Evolutionary conservation across 2,329 filamentous ascomycete genomes (phyloP).

Genomic region (Leptosphaerulina australis): DNA sequence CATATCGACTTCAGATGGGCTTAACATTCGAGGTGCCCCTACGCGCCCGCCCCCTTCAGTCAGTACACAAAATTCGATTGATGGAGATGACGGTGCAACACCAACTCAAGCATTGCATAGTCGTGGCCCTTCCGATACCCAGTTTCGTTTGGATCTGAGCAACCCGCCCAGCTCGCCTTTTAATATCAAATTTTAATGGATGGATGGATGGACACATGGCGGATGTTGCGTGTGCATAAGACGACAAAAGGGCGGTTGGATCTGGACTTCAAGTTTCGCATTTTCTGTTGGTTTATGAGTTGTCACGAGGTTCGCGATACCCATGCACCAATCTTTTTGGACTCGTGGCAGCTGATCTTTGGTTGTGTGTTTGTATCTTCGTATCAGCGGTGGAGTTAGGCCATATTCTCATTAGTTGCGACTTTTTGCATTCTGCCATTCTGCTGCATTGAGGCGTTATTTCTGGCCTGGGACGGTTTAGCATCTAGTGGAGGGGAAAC

Average conservation of each 20-base stretch:
- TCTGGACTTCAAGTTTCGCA: conserved; percentile 33
- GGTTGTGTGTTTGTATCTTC: conserved; percentile 27
- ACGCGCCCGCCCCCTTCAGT: conserved; percentile 35
- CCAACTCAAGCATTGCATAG: conserved; percentile 45
- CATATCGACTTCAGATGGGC: conserved; percentile 38
- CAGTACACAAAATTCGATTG: conserved; percentile 30
- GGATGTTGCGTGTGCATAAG: conserved; percentile 26
- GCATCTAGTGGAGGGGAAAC: conserved; percentile 28
- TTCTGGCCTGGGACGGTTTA: conserved; percentile 17
- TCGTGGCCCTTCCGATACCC: conserved; percentile 39
- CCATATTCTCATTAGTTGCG: conserved; percentile 31
- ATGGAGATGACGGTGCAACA: conserved; percentile 42
- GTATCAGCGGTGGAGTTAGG: conserved; percentile 46
- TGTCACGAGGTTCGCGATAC: conserved; percentile 46
- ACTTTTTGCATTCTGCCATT: conserved; percentile 32
- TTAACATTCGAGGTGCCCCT: conserved; percentile 27
- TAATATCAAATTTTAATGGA: conserved; percentile 46
- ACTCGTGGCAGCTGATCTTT: conserved; percentile 39
- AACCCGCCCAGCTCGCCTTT: conserved; percentile 48
- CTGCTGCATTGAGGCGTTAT: conserved; percentile 21
- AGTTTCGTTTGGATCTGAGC: conserved; percentile 44
- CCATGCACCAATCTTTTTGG: conserved; percentile 38
- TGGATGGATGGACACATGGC: conserved; percentile 14
- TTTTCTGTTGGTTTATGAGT: conserved; percentile 33
- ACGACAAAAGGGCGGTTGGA: conserved; percentile 28